A percentile compares a stretch with the other conserved stretches of the same genome.
These are phyloP conservation scores for Globisporangium alternatum DNA, from an alignment of 352 stramenopile species.

Conservation along the genomic window DNA sequence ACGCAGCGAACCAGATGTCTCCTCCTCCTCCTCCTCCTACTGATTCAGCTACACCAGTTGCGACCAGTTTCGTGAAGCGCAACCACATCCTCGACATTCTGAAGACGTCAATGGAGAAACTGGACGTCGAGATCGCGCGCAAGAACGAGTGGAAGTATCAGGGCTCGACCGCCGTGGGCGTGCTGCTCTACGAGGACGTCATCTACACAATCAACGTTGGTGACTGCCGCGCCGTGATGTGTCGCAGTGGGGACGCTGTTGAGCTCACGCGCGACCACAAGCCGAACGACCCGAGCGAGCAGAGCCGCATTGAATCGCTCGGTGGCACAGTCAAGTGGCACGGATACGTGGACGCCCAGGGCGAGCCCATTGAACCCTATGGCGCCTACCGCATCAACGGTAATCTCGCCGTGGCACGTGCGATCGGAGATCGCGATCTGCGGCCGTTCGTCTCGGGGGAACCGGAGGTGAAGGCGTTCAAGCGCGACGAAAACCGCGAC, in stretches of 20 bases:
- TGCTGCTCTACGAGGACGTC: slow-evolving; percentile 72
- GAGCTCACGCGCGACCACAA: slow-evolving; percentile 89
- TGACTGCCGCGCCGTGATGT: slow-evolving; percentile 93
- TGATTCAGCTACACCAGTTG: background rate
- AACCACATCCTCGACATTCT: slow-evolving; percentile 41
- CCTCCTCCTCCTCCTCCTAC: background rate
- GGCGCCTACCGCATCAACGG: slow-evolving; percentile 92
- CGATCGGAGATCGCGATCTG: slow-evolving; percentile 88
- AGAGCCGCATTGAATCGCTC: slow-evolving; percentile 66
- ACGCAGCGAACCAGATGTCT: background rate
- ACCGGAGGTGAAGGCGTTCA: slow-evolving; percentile 75
- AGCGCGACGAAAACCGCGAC: slow-evolving; percentile 75
- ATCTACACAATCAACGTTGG: slow-evolving; percentile 92
- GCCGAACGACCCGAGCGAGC: slow-evolving; percentile 81
- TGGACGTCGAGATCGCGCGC: slow-evolving; percentile 59
- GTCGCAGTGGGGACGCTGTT: slow-evolving; percentile 65
- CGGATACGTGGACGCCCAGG: slow-evolving; percentile 80
- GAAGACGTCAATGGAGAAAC: slow-evolving; percentile 37
- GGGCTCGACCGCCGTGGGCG: slow-evolving; percentile 70
- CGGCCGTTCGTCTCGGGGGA: slow-evolving; percentile 84
- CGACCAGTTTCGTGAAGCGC: slow-evolving; percentile 16
- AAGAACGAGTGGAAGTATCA: slow-evolving; percentile 79
- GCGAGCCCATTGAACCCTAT: slow-evolving; percentile 86
- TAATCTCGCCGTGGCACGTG: slow-evolving; percentile 88
- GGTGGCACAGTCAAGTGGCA: slow-evolving; percentile 90